Evolutionary conservation across 1,284 basidiomycete species (phyloP).

Genomic region (Fomitiporia mediterranea): DNA sequence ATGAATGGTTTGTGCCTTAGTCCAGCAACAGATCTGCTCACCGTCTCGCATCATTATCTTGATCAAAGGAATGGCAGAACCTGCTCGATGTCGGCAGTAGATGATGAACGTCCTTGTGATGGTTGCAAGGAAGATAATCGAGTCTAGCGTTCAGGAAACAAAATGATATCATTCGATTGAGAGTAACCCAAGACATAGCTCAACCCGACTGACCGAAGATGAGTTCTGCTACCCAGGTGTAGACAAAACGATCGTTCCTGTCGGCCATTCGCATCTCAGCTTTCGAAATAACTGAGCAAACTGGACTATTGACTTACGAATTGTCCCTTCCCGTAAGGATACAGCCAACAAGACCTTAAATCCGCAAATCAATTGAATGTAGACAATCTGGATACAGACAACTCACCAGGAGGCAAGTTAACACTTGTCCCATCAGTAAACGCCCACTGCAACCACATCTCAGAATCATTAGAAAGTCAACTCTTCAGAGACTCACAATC

Average conservation of each 20-base stretch:
- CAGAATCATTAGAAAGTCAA: neutral
- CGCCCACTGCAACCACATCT: too few relatives aligned
- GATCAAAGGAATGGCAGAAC: slow-evolving; percentile 17
- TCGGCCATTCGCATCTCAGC: neutral
- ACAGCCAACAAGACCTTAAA: slow-evolving; percentile 17
- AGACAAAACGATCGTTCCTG: slow-evolving; percentile 18
- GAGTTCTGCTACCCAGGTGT: slow-evolving; percentile 18
- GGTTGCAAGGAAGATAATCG: slow-evolving; percentile 15
- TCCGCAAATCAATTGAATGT: too few relatives aligned
- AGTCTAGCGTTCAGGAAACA: neutral
- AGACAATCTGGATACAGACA: too few relatives aligned
- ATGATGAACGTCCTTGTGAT: slow-evolving; percentile 17
- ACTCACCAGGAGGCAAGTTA: slow-evolving; percentile 15
- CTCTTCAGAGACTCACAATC: slow-evolving; percentile 8
- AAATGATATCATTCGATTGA: neutral
- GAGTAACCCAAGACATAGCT: neutral
- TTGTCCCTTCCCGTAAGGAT: slow-evolving; percentile 13
- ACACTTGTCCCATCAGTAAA: slow-evolving; percentile 20
- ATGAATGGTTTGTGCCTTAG: neutral
- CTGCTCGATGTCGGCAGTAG: slow-evolving; percentile 13
- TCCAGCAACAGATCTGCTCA: neutral
- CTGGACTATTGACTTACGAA: slow-evolving; percentile 8
- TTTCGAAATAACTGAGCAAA: neutral
- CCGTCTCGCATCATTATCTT: slow-evolving; percentile 20
- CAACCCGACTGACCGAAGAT: slow-evolving; percentile 7